phyloP scores from a whole-genome alignment of 164 flowering plant species.

The Echeveria elegans region DNA sequence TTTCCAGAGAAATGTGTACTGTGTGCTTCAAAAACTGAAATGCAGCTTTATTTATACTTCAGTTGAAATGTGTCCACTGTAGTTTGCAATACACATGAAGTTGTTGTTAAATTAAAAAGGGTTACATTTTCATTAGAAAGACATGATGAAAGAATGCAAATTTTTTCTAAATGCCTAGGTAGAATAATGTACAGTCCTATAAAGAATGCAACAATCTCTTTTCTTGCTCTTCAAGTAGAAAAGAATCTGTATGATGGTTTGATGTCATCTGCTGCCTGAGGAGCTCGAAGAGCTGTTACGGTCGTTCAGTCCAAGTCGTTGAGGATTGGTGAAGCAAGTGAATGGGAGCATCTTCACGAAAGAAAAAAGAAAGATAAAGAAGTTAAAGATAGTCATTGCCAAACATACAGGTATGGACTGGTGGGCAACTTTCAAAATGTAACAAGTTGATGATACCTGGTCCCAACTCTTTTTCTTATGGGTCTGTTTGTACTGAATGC shows the following conservation, averaged over 20 bases:
- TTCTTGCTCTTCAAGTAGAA: background rate
- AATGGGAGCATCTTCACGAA: background rate
- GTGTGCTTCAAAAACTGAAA: too few relatives aligned
- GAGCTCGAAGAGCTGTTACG: background rate
- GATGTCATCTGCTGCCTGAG: background rate
- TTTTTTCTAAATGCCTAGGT: background rate
- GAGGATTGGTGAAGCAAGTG: background rate
- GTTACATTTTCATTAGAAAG: too few relatives aligned
- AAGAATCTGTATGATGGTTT: background rate
- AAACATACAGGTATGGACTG: background rate
- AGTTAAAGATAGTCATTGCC: background rate
- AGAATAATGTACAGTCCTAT: background rate
- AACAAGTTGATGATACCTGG: conserved; percentile 33
- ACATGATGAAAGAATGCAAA: too few relatives aligned
- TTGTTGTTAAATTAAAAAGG: too few relatives aligned
- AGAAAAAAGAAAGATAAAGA: background rate
- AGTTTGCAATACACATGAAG: too few relatives aligned
- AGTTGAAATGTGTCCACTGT: too few relatives aligned
- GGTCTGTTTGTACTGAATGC: conserved; percentile 29
- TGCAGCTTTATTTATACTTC: too few relatives aligned
- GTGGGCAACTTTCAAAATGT: conserved; percentile 4
- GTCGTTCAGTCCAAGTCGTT: background rate
- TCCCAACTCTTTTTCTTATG: conserved; percentile 66
- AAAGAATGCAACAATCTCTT: background rate
- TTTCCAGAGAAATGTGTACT: too few relatives aligned